These are phyloP conservation scores for Fomitopsis schrenkii DNA, from an alignment of 1,284 basidiomycete species.

Conservation along the genomic window DNA sequence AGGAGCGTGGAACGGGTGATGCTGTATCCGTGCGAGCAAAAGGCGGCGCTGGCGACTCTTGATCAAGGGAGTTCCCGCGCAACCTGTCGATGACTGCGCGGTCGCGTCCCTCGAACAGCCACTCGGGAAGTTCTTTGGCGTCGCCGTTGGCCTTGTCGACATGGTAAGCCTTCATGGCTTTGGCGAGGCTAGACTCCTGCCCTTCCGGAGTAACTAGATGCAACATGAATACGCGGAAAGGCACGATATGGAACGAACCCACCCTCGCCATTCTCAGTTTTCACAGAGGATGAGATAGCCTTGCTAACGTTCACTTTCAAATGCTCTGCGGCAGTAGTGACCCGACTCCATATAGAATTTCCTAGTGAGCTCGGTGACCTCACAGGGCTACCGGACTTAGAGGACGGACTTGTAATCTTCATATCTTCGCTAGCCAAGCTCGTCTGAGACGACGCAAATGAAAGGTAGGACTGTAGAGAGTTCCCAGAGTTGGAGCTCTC, in stretches of 20 bases:
- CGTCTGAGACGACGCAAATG: constrained; percentile 39
- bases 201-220: constrained; percentile 49
- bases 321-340: constrained; percentile 48
- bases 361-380: constrained; percentile 29
- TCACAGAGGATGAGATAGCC: constrained; percentile 47
- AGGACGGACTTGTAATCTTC: constrained; percentile 1
- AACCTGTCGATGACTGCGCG: constrained; percentile 25
- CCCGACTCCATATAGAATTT: constrained; percentile 48
- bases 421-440: constrained; percentile 36
- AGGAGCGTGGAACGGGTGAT: background rate
- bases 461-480: constrained; percentile 11
- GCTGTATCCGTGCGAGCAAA: background rate
- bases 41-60: background rate
- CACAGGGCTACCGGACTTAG: constrained; percentile 10
- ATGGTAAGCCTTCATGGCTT: constrained; percentile 67
- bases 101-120: constrained; percentile 62
- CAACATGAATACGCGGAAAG: constrained; percentile 2
- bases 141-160: constrained; percentile 49
- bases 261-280: constrained; percentile 48
- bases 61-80: constrained; percentile 1
- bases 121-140: constrained; percentile 57
- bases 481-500: constrained; percentile 22
- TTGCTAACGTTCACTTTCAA: constrained; percentile 56
- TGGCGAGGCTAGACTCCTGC: constrained; percentile 54
- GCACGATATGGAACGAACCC: constrained; percentile 7